Percentiles rank a stretch among this genome's conserved stretches.
Evolutionary conservation across 345 rosid species (phyloP).

Genomic region (Microcos paniculata): DNA sequence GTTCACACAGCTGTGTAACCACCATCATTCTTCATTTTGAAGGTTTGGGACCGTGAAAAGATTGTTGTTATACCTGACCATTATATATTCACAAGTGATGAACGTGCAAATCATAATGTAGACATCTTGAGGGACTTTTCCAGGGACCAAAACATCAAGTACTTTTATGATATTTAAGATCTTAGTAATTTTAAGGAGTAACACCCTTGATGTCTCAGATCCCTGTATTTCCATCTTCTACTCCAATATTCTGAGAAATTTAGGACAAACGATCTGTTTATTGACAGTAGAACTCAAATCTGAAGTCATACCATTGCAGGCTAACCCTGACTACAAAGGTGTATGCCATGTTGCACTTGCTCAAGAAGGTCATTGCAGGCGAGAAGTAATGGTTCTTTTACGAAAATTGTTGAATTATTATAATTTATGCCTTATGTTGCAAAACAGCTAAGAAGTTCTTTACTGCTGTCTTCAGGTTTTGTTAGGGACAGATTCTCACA

Average conservation of each 20-base stretch:
- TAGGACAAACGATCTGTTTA: neutral
- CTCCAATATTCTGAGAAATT: neutral
- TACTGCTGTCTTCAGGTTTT: constrained; percentile 54
- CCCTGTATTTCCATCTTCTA: neutral
- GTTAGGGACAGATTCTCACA: constrained; percentile 91
- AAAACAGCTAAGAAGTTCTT: constrained; percentile 4
- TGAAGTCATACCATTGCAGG: constrained; percentile 43
- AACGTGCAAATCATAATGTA: constrained; percentile 92
- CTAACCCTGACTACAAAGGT: constrained; percentile 95
- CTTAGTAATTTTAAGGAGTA: constrained; percentile 74
- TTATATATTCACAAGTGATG: constrained; percentile 84
- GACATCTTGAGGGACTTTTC: constrained; percentile 90
- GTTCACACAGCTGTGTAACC: too few relatives aligned
- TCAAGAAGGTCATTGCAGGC: constrained; percentile 98
- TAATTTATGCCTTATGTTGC: neutral
- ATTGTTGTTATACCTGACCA: constrained; percentile 91
- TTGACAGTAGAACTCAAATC: neutral
- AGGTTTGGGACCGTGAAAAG: constrained; percentile 99
- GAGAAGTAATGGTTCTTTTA: constrained; percentile 55
- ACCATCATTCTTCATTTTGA: constrained; percentile 12
- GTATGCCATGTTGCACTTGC: constrained; percentile 97
- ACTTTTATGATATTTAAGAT: constrained; percentile 90
- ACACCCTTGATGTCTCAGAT: neutral
- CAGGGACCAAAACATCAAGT: constrained; percentile 79
- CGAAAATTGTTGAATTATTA: neutral